These are phyloP conservation scores for Pezicula radicicola DNA, from an alignment of 2,329 filamentous ascomycete genomes.

Conservation along the genomic window DNA sequence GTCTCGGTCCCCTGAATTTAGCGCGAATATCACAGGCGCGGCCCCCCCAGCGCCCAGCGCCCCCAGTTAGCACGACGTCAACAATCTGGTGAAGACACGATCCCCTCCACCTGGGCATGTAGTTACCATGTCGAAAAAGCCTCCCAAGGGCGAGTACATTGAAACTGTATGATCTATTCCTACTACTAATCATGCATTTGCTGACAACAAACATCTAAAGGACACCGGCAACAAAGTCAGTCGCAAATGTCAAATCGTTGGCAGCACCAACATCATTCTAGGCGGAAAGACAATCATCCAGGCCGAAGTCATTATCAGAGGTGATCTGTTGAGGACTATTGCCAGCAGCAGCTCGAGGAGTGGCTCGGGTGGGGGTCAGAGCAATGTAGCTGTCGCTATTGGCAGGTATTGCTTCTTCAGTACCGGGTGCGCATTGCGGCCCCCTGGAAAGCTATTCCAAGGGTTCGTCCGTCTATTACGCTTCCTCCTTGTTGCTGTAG, in stretches of 20 bases:
- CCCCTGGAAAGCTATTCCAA: slow-evolving; percentile 78
- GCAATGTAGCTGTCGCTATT: slow-evolving; percentile 69
- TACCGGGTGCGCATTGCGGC: slow-evolving; percentile 73
- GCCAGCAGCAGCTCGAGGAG: slow-evolving; percentile 36
- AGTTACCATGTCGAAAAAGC: slow-evolving; percentile 68
- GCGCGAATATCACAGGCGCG: no score
- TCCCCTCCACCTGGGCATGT: neutral
- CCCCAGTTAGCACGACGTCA: neutral
- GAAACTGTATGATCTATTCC: slow-evolving; percentile 69
- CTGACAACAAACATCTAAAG: slow-evolving; percentile 43
- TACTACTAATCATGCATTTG: neutral
- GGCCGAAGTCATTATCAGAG: slow-evolving; percentile 89
- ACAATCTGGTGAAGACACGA: no score
- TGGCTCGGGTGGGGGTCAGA: slow-evolving; percentile 14
- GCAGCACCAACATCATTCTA: slow-evolving; percentile 96
- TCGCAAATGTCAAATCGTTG: slow-evolving; percentile 84
- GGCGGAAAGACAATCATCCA: slow-evolving; percentile 96
- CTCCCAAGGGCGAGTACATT: slow-evolving; percentile 88
- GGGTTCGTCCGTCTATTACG: slow-evolving; percentile 43
- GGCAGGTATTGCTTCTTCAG: slow-evolving; percentile 90
- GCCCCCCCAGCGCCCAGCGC: no score
- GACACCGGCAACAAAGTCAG: slow-evolving; percentile 99
- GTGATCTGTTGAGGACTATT: slow-evolving; percentile 70
- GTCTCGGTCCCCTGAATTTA: no score
- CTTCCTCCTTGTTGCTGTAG: neutral